Base-by-base conservation (phyloP, 345 rosid genomes). In the Sonneratia alba region DNA sequence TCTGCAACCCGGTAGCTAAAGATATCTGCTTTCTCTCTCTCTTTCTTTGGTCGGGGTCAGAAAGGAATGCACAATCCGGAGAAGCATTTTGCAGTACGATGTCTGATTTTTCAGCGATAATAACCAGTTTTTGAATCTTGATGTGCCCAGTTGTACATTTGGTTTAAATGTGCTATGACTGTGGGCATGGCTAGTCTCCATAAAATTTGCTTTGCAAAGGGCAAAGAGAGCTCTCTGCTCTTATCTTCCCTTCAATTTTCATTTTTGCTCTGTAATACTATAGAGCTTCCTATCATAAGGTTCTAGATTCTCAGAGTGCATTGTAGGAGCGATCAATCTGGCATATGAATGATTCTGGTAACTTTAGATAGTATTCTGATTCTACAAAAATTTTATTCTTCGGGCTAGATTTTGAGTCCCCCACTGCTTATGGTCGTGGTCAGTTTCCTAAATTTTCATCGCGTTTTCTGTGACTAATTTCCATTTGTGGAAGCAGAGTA, bases 1-100 rank as follows among this genome's bases (percentile, higher is more conserved):
- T 75, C 84, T 86, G 75, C 98, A 90, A 75, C 91, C 93, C 84
- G 98, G 98, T 94, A 73, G 40, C 57, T 49, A 6, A 63, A 43
- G 21, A 61, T 62, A 18, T 27, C 67, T 6, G 47, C 8, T 67
- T 42, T 55, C 36, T n/a, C 11, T 10, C 3, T 45, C 48, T 37
- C n/a, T 37, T 27, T 62, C 22, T 40, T 37, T 38, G 27, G 16
- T 12, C 27, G 38, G 9, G 9, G 38, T 62, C 38, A 13, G 36
- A n/a, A 53, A 22, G 32, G 9, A 62, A 32, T 62, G 66, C 66
- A 27, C 66, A 62, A 13, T 62, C 19, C 34, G 11, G 63, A 42
- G 7, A 11, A 19, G 3, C 51, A 2, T 8, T 47, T 53, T 53
- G 57, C 57, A 15, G 57, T 53, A 16, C 3, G 57, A 53, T 53